A percentile compares a stretch with the other conserved stretches of the same genome.
Evolutionary conservation across 83 land plant species (phyloP).

Genomic region (Picea abies): DNA sequence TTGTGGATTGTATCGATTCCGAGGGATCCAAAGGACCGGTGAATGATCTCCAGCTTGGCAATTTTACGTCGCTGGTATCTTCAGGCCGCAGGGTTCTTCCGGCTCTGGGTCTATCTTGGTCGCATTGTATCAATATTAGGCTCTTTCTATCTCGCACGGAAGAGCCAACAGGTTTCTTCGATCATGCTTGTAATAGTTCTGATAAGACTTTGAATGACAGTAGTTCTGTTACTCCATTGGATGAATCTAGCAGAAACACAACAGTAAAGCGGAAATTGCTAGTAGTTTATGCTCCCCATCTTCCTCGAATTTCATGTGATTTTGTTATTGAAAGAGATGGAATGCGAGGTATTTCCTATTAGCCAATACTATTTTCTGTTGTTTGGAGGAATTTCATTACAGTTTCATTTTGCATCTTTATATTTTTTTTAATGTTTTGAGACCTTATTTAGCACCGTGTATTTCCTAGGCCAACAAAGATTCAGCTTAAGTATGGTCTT

Average conservation of each 20-base stretch:
- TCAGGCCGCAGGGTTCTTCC: slow-evolving; percentile 80
- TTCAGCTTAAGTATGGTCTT: not conserved
- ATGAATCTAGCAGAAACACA: not conserved
- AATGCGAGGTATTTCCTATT: slow-evolving; percentile 37
- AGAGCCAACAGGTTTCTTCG: slow-evolving; percentile 22
- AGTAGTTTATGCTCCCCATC: slow-evolving; percentile 85
- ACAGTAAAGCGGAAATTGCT: slow-evolving; percentile 51
- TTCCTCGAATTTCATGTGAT: slow-evolving; percentile 58
- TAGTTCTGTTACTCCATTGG: slow-evolving; percentile 10
- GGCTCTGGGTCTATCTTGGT: slow-evolving; percentile 87
- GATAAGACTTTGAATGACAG: slow-evolving; percentile 9
- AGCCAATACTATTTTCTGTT: not conserved
- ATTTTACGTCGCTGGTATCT: slow-evolving; percentile 37
- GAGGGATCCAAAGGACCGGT: slow-evolving; percentile 23
- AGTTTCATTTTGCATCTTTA: slow-evolving; percentile 6
- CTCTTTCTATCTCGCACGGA: slow-evolving; percentile 70
- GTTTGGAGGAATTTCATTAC: not conserved
- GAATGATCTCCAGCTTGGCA: slow-evolving; percentile 40
- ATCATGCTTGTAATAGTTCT: not conserved
- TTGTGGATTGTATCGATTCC: slow-evolving; percentile 49
- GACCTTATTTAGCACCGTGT: not conserved
- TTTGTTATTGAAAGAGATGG: slow-evolving; percentile 61
- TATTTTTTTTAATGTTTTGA: not conserved
- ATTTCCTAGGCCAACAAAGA: not conserved
- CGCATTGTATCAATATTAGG: slow-evolving; percentile 87